Percentiles rank a stretch among this genome's conserved stretches.
phyloP scores from a whole-genome alignment of 2,329 filamentous ascomycete genomes.

The Tympanopsis confertula region DNA sequence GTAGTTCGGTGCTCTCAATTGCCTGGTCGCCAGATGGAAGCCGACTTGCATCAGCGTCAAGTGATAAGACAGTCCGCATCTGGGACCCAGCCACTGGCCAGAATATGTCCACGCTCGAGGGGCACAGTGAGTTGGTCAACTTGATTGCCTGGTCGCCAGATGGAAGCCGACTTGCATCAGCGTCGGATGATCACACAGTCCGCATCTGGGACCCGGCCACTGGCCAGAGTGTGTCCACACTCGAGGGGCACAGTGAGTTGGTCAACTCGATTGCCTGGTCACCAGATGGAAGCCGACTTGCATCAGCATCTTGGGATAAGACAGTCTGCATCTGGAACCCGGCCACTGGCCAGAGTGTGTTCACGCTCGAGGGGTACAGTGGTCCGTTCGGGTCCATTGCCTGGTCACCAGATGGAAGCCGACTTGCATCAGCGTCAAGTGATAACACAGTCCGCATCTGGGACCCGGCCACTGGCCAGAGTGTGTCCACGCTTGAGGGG shows the following conservation, averaged over 20 bases:
- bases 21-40: conserved; percentile 4
- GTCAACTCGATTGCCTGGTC: conserved; percentile 4
- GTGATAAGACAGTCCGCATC: background rate
- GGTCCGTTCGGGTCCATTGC: background rate
- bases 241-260: conserved; percentile 3
- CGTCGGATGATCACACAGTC: background rate
- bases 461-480: background rate
- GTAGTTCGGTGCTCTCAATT: conserved; percentile 2
- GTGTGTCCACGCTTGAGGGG: background rate
- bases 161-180: conserved; percentile 1
- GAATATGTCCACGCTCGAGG: conserved; percentile 2
- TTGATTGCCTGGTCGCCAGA: conserved; percentile 4
- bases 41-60: background rate
- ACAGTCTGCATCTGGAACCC: background rate
- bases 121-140: conserved; percentile 3
- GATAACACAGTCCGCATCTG: background rate
- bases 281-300: conserved; percentile 2
- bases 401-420: background rate
- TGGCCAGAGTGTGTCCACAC: background rate
- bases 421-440: background rate
- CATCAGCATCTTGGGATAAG: background rate
- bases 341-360: background rate
- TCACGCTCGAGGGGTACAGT: conserved; percentile 3
- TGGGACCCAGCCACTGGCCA: background rate
- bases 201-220: background rate